Percentiles rank a stretch among this genome's conserved stretches.
These are phyloP conservation scores for Bipolaris sorokiniana DNA, from an alignment of 2,329 filamentous ascomycete species.

Conservation along the genomic window DNA sequence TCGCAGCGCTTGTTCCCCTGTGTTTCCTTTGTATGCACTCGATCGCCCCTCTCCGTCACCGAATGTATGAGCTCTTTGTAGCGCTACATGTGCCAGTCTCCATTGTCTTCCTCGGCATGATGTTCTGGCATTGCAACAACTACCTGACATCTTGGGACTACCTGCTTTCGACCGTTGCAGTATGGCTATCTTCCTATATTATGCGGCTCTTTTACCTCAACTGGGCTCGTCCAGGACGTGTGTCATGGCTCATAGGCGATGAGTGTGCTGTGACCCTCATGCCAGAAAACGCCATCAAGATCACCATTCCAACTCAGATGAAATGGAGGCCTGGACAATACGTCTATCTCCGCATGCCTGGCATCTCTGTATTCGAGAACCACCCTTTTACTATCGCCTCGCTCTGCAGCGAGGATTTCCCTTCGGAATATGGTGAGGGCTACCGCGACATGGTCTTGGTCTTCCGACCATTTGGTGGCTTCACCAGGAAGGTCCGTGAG, in stretches of 20 bases:
- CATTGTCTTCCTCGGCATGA: constrained; percentile 77
- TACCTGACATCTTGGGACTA: constrained; percentile 90
- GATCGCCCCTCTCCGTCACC: constrained; percentile 74
- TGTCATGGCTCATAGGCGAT: constrained; percentile 86
- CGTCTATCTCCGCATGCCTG: constrained; percentile 92
- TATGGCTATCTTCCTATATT: constrained; percentile 78
- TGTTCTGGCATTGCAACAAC: constrained; percentile 97
- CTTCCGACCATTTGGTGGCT: constrained; percentile 89
- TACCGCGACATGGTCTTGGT: constrained; percentile 90
- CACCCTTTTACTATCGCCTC: constrained; percentile 96
- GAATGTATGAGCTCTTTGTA: constrained; percentile 86
- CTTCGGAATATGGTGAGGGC: constrained; percentile 85
- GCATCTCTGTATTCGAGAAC: constrained; percentile 87
- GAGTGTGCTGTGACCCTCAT: constrained; percentile 89
- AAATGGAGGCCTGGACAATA: constrained; percentile 94
- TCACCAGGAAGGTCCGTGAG: constrained; percentile 83
- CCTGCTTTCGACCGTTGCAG: constrained; percentile 77
- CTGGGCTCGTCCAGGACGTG: constrained; percentile 80
- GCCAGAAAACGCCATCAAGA: constrained; percentile 92
- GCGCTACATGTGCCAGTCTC: constrained; percentile 81
- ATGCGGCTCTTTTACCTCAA: constrained; percentile 84
- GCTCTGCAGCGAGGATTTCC: constrained; percentile 89
- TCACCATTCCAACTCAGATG: constrained; percentile 92
- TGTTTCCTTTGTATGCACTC: constrained; percentile 85
- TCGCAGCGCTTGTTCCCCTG: constrained; percentile 79